Base-by-base conservation (phyloP, 306 rosid genomes). In the Malus sylvestris region DNA sequence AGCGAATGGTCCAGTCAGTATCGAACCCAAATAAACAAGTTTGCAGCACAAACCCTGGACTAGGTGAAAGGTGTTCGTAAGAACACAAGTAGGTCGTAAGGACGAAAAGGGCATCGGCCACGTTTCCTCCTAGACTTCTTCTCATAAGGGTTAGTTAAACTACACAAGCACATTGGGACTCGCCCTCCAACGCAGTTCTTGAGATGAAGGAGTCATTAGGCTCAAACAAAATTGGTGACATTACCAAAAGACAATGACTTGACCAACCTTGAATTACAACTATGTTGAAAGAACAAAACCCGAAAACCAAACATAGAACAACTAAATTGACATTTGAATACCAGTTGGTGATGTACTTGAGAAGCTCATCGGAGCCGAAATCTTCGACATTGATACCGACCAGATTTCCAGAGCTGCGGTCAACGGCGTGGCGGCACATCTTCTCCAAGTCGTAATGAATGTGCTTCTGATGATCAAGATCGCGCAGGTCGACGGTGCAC, bases 381-480 rank as follows among this genome's bases (percentile, higher is more conserved):
- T 83, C 5, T 78, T 87, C 88, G 42, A 89, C 22, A 38, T 66
- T 82, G 71, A 89, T 76, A 62, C 81, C 83, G 14, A 77, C 38
- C 75, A 91, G 67, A 3, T 69, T 70, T 4, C 93, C 93, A 12
- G 74, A 62, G 70, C 96, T 91, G 22, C 71, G 86, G 20, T 89
- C 86, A 58, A 91, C 29, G 6, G 88, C 89, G 55, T 70, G 83
- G 68, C 73, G 80, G 71, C 97, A 86, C 75, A 88, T 30, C 20
- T 15, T 3, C 67, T 42, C 82, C 42, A 83, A 74, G 33, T 74
- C 61, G 74, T 59, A 62, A 1, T n/a, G 42, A 40, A 42, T 44
- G 22, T 35, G 60, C 15, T 14, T 19, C 44, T 23, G 57, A 16
- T 67, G 11, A 67, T 71, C 70, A 4, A 76, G 64, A 4, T 52